Evolutionary conservation across 352 stramenopile genomes (phyloP), one percentile per base, ranked within the genome.

Genomic region (Discostella stelligera): DNA sequence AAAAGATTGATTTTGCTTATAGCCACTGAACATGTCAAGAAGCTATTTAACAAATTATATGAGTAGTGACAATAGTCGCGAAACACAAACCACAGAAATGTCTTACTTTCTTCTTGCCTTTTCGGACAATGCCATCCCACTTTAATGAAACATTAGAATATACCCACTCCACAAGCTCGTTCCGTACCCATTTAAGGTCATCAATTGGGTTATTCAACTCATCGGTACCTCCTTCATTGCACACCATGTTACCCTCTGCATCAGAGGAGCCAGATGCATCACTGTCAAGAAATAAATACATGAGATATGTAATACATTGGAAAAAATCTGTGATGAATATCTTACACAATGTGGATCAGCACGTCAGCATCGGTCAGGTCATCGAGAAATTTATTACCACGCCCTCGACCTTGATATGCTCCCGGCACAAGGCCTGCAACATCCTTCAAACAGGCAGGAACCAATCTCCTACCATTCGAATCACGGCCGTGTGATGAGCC

Each of bases 321-420:
- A 27, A 16, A 21, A 11, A 21, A 55, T 25, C 48, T 53, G 3
- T n/a, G 48, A 78, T 95, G 89, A 0, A 44, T 44, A 44, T 10
- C 37, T 44, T 14, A 44, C 37, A 94, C 70, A n/a, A 95, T 84
- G 58, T 94, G 90, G 73, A 95, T 78, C 27, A 95, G 78, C 21
- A 94, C 91, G 37, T 93, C 86, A 20, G 91, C 89, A 84, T 95
- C 91, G 16, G 77, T 90, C n/a, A 95, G 56, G 63, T 95, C 90
- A 79, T 94, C 90, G n/a, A 95, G 71, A 77, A 95, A 95, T 32
- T 91, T 90, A 72, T 94, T 95, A 23, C 91, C 91, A 50, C 87
- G 84, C 13, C 91, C 91, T 20, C 80, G 62, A 9, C 91, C 91
- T 71, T 93, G 69, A 66, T 94, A 94, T 16, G 90, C 90, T 32